These are phyloP conservation scores for Triadica sebifera DNA, from an alignment of 345 rosid species.

Conservation along the genomic window DNA sequence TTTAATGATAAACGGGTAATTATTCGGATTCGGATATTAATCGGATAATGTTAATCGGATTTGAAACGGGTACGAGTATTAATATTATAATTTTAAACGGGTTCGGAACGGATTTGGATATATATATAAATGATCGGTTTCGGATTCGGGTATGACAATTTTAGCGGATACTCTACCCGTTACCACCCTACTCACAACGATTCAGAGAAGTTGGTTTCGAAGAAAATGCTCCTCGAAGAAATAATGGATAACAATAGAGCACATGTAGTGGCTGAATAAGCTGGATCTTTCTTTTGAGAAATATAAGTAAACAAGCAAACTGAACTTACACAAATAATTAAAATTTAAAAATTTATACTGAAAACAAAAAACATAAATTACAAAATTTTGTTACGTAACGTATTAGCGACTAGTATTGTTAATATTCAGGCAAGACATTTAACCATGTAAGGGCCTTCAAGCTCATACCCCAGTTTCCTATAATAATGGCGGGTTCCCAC, in stretches of 20 bases:
- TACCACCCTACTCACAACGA: too few species aligned
- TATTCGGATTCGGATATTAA: too few species aligned
- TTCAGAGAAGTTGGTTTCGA: too few species aligned
- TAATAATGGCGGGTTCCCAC: constrained; percentile 97
- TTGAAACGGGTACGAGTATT: too few species aligned
- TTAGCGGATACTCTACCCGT: too few species aligned
- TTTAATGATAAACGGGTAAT: too few species aligned
- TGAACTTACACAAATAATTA: neutral
- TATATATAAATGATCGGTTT: too few species aligned
- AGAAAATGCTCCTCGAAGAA: too few species aligned
- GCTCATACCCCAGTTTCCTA: constrained; percentile 84
- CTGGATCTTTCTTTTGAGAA: neutral
- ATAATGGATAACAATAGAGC: neutral
- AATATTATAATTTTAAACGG: too few species aligned
- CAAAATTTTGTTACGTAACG: constrained; percentile 12
- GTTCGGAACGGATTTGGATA: too few species aligned
- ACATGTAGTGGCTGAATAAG: neutral
- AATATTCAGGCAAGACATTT: constrained; percentile 50
- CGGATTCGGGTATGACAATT: too few species aligned
- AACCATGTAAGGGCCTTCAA: constrained; percentile 97
- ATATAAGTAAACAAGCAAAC: neutral
- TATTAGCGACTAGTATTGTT: neutral
- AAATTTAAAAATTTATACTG: neutral
- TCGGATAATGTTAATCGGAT: too few species aligned
- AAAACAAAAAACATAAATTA: neutral